A percentile compares a stretch with the other conserved stretches of the same genome.
phyloP scores from a whole-genome alignment of 306 rosid species.

The Citrullus mucosospermus region DNA sequence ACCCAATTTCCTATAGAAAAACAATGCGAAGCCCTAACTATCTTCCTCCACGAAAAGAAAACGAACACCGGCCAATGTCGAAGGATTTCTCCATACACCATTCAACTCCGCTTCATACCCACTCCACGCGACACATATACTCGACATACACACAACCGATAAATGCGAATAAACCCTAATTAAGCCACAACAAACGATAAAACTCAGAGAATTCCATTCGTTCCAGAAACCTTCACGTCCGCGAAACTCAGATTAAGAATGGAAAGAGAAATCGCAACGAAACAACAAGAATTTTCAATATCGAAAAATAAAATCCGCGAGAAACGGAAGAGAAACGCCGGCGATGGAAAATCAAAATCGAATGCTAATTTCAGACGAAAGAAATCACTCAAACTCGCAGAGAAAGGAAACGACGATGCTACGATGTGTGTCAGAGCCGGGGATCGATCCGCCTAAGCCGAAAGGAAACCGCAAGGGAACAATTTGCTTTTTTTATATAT shows the following conservation, averaged over 20 bases:
- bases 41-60: background rate
- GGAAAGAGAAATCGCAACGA: background rate
- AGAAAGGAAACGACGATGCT: background rate
- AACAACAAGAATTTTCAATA: background rate
- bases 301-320: background rate
- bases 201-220: conserved; percentile 2
- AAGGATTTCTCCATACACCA: conserved; percentile 3
- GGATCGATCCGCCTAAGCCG: conserved; percentile 5
- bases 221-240: background rate
- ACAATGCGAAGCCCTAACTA: conserved; percentile 8
- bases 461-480: background rate
- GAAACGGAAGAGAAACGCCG: background rate
- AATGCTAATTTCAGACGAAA: background rate
- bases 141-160: background rate
- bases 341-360: background rate
- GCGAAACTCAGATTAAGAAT: background rate
- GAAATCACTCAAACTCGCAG: background rate
- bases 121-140: background rate
- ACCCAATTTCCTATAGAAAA: background rate
- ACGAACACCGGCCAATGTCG: conserved; percentile 1
- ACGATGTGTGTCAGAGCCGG: background rate
- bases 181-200: background rate
- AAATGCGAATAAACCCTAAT: background rate
- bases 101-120: background rate
- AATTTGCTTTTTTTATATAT: background rate